These are phyloP conservation scores for Mycena epipterygia DNA, from an alignment of 768 basidiomycete species.

Conservation along the genomic window DNA sequence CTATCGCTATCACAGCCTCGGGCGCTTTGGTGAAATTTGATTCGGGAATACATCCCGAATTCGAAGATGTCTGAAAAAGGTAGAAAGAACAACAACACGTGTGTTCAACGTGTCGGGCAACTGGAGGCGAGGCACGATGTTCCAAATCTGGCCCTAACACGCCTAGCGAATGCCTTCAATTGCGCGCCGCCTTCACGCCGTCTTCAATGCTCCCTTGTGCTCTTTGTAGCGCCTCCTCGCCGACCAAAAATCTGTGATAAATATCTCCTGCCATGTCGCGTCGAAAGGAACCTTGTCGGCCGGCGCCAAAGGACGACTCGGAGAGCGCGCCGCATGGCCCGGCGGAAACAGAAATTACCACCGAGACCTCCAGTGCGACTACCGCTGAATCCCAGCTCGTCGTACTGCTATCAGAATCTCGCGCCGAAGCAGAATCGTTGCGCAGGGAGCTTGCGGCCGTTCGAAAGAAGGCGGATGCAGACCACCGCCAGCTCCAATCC, in stretches of 20 bases:
- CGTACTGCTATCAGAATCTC: slow-evolving; percentile 29
- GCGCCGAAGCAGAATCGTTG: slow-evolving; percentile 26
- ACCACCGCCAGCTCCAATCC: slow-evolving; percentile 25
- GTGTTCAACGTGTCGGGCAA: slow-evolving; percentile 24
- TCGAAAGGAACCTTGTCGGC: slow-evolving; percentile 10
- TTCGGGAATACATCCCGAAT: background rate
- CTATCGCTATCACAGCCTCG: background rate
- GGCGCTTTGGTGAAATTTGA: slow-evolving; percentile 6
- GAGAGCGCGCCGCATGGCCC: background rate
- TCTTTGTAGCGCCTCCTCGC: background rate
- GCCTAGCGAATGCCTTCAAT: slow-evolving; percentile 15
- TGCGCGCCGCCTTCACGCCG: slow-evolving; percentile 29
- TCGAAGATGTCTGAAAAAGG: slow-evolving; percentile 25
- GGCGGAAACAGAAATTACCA: slow-evolving; percentile 25
- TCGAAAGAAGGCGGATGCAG: slow-evolving; percentile 27
- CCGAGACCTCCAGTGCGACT: slow-evolving; percentile 10
- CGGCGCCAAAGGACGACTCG: background rate
- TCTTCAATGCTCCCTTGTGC: slow-evolving; percentile 26
- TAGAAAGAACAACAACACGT: slow-evolving; percentile 18
- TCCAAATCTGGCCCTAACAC: slow-evolving; percentile 31
- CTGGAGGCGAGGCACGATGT: slow-evolving; percentile 20
- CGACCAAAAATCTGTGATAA: background rate
- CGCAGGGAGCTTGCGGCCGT: slow-evolving; percentile 29
- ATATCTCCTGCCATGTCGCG: background rate
- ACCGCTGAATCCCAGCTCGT: slow-evolving; percentile 23